These are phyloP conservation scores for Amaranthus palmeri DNA, from an alignment of 148 eudicot genomes.

Conservation along the genomic window DNA sequence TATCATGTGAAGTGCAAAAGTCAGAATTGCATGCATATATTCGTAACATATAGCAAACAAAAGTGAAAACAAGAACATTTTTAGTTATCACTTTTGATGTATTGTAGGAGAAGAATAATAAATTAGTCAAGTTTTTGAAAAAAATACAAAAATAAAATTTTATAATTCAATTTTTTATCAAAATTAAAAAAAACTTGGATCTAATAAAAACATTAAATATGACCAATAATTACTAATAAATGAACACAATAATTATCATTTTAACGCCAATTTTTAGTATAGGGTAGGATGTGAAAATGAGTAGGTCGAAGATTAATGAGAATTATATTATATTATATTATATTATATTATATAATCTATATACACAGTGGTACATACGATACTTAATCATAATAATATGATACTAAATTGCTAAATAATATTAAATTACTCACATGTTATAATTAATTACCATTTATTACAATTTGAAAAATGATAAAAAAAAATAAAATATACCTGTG, in stretches of 20 bases:
- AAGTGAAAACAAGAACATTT: too few relatives aligned
- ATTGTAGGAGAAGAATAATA: background rate
- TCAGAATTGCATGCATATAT: too few relatives aligned
- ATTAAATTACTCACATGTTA: background rate
- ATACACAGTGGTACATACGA: background rate
- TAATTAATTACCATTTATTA: background rate
- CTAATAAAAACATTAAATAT: too few relatives aligned
- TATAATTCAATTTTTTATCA: background rate
- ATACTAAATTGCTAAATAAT: background rate
- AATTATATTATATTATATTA: too few relatives aligned
- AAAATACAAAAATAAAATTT: background rate
- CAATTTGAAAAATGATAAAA: background rate
- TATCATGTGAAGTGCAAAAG: too few relatives aligned
- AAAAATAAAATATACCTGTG: constrained; percentile 49
- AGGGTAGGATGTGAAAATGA: too few relatives aligned
- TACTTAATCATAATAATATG: background rate
- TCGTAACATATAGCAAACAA: too few relatives aligned
- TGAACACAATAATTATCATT: background rate
- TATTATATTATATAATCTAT: too few relatives aligned
- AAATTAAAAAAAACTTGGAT: background rate
- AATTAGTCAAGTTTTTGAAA: background rate
- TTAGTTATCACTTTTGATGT: background rate
- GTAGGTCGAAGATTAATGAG: too few relatives aligned
- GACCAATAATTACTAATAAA: background rate
- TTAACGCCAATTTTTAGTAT: too few relatives aligned